phyloP scores from a whole-genome alignment of 805 yeast genomes.

The Yarrowia keelungensis region DNA sequence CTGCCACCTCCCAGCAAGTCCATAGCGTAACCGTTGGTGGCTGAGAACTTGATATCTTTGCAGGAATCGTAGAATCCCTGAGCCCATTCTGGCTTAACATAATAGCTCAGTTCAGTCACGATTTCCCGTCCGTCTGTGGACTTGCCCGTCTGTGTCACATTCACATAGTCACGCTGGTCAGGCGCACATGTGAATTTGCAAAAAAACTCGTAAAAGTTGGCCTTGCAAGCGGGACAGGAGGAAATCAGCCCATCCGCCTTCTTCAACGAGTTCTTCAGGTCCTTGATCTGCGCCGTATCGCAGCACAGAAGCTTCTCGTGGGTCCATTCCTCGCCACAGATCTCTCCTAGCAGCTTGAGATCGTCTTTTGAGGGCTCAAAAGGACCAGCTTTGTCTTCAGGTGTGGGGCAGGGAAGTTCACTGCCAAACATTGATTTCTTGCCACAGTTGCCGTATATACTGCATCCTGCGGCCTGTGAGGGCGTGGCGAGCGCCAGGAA shows the following conservation, averaged over 20 bases:
- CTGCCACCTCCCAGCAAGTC: constrained; percentile 99
- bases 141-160: constrained; percentile 62
- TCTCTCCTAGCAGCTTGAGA: constrained; percentile 55
- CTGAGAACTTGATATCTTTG: constrained; percentile 86
- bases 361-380: constrained; percentile 61
- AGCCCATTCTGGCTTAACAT: constrained; percentile 67
- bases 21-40: constrained; percentile 96
- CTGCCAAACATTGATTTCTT: constrained; percentile 79
- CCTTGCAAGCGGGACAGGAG: constrained; percentile 91
- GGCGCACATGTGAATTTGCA: constrained; percentile 91
- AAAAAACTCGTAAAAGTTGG: constrained; percentile 82
- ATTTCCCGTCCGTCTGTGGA: constrained; percentile 62
- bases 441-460: constrained; percentile 64
- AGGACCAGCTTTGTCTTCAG: constrained; percentile 48
- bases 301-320: constrained; percentile 67
- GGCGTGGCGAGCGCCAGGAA: neutral
- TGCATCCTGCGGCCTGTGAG: constrained; percentile 44
- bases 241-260: constrained; percentile 82
- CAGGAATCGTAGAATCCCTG: constrained; percentile 78
- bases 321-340: constrained; percentile 79
- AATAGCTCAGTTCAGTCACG: constrained; percentile 75
- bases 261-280: constrained; percentile 64
- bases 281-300: constrained; percentile 61
- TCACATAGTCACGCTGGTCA: constrained; percentile 74
- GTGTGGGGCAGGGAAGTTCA: constrained; percentile 76